Base-by-base conservation (phyloP, 352 stramenopile species). In the Blastocystis sp. region DNA sequence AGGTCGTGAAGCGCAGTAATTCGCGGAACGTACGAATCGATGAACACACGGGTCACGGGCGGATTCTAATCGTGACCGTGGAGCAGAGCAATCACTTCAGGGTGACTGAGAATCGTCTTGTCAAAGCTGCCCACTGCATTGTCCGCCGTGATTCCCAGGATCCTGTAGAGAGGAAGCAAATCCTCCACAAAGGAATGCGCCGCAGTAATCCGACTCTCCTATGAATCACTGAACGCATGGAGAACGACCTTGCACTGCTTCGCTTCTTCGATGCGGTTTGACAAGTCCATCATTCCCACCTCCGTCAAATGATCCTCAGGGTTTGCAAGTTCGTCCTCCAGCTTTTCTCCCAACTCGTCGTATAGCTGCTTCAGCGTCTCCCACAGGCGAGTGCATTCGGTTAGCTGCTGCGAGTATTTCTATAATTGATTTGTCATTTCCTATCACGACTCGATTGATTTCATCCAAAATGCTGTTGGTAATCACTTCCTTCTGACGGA, bases 301-400 rank as follows among this genome's bases (percentile, higher is more conserved):
- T 77, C 66, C 42, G 52, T 54, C 34, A 77, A 24, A 43, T 60
- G 60, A 59, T 77, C 34, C 19, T 77, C 66, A 42, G 66, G 21
- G 60, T 77, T 77, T 60, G 66, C 19, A 57, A 77, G 60, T 2
- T 34, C 7, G 1, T 77, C 66, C 60, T 77, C 66, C n/a, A 77
- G 38, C 45, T 28, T 17, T 59, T 77, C 66, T 77, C 66, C 66
- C 21, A 77, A 6, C 9, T 77, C 42, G 6, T 77, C 38, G 60
- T 77, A 77, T 6, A 77, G 43, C 43, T 34, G n/a, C 14, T 59
- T 28, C n/a, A 77, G 52, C 7, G 28, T 19, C 24, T 21, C 7
- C 7, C 34, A 77, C 11, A 42, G 28, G n/a, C 42, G 24, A 34
- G 21, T 3, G 9, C 4, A 54, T 59, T 77, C 66, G 2, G 60